Percentiles rank a stretch among this genome's conserved stretches.
Conservation (phyloP, 352 stramenopile species). For the Albugo candida region DNA sequence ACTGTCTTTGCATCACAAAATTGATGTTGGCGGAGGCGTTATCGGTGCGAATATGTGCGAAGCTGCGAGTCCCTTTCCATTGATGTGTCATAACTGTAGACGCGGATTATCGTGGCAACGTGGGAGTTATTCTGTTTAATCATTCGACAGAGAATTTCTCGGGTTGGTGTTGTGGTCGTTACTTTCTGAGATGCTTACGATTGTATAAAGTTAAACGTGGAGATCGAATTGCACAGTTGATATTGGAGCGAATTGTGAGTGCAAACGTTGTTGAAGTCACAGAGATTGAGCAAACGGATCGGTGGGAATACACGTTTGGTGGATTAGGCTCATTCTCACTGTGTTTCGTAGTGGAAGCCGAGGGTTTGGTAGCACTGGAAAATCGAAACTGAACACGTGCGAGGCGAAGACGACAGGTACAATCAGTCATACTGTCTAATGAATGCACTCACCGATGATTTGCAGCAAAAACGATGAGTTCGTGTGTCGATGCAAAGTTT, state of each 20-base stretch:
- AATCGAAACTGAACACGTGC: no score
- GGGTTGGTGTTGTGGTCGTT: slow-evolving; percentile 9
- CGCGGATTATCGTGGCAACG: slow-evolving; percentile 93
- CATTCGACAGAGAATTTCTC: slow-evolving; percentile 87
- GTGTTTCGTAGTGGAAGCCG: no score
- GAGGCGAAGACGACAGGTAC: no score
- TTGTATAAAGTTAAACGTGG: slow-evolving; percentile 64
- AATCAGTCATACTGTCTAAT: no score
- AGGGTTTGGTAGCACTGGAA: no score
- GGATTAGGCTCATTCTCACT: slow-evolving; percentile 83
- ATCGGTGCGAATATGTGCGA: slow-evolving; percentile 41
- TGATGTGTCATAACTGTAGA: slow-evolving; percentile 19
- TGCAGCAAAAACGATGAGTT: no score
- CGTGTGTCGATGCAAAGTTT: no score
- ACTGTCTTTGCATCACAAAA: slow-evolving; percentile 94
- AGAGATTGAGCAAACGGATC: slow-evolving; percentile 88
- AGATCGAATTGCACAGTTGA: slow-evolving; percentile 95
- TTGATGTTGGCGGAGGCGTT: slow-evolving; percentile 95
- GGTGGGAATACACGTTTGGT: slow-evolving; percentile 91
- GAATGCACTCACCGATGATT: no score
- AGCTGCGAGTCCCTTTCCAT: background rate
- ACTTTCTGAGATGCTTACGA: background rate
- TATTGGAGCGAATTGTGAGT: slow-evolving; percentile 63
- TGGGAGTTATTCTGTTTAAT: slow-evolving; percentile 99
- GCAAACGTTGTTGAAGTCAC: slow-evolving; percentile 75